phyloP scores from a whole-genome alignment of 257 asterid species.

The Cynanchum wilfordii region DNA sequence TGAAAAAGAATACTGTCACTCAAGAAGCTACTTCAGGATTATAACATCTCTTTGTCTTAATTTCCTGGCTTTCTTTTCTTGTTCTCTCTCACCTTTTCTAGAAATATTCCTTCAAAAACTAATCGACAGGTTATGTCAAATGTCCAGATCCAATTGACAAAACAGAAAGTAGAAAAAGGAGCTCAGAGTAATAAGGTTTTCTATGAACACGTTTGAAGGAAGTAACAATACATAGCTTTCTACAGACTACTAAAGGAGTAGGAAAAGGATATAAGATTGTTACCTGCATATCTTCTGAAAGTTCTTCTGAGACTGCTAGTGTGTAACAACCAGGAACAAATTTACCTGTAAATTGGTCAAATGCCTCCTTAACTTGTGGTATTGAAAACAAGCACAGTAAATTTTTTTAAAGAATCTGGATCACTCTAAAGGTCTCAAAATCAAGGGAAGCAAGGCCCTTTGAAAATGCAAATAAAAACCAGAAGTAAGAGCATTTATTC shows the following conservation, averaged over 20 bases:
- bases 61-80: neutral
- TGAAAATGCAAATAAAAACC: neutral
- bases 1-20: neutral
- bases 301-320: conserved; percentile 85
- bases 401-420: neutral
- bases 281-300: conserved; percentile 66
- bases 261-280: neutral
- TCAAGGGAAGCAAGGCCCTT: neutral
- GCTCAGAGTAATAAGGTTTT: neutral
- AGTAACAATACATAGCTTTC: neutral
- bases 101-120: too few species aligned
- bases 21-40: neutral
- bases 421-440: neutral
- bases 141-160: neutral
- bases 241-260: neutral
- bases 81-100: too few species aligned
- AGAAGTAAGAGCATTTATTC: neutral
- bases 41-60: neutral
- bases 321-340: conserved; percentile 89
- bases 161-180: too few species aligned
- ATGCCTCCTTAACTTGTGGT: neutral
- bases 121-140: neutral
- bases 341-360: conserved; percentile 44
- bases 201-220: neutral
- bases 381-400: neutral